phyloP scores from a whole-genome alignment of 2,329 filamentous ascomycete species.

The Calonectria hawksworthii region DNA sequence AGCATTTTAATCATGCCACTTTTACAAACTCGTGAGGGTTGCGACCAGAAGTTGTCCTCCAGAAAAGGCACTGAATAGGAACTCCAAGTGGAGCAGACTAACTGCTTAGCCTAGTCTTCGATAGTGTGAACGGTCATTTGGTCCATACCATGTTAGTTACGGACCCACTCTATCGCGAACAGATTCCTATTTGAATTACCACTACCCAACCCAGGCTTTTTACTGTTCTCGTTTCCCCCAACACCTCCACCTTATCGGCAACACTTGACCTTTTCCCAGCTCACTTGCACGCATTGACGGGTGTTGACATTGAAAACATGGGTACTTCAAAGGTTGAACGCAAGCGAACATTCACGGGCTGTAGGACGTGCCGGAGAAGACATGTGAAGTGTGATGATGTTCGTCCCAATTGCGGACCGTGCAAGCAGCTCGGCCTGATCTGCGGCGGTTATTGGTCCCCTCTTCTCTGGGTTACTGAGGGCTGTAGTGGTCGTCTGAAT shows the following conservation, averaged over 20 bases:
- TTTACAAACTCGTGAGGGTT: too few species aligned
- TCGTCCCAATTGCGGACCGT: neutral
- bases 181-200: neutral
- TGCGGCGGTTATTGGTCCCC: neutral
- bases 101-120: too few species aligned
- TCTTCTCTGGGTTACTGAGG: neutral
- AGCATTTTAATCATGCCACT: too few species aligned
- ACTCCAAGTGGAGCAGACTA: too few species aligned
- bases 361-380: neutral
- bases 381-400: neutral
- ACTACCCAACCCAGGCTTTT: neutral
- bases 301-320: too few species aligned
- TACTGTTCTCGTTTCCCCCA: neutral
- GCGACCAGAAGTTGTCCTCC: too few species aligned
- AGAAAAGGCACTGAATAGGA: too few species aligned
- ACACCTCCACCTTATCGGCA: too few species aligned
- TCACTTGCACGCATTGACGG: too few species aligned
- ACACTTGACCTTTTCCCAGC: too few species aligned
- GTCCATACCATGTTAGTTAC: too few species aligned
- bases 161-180: neutral
- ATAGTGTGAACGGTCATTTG: too few species aligned
- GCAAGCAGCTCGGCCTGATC: neutral
- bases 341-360: neutral
- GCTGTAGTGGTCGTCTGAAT: neutral
- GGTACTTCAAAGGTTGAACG: neutral